These are phyloP conservation scores for Volvox carteri DNA, from an alignment of 163 green algal genomes.

Conservation along the genomic window DNA sequence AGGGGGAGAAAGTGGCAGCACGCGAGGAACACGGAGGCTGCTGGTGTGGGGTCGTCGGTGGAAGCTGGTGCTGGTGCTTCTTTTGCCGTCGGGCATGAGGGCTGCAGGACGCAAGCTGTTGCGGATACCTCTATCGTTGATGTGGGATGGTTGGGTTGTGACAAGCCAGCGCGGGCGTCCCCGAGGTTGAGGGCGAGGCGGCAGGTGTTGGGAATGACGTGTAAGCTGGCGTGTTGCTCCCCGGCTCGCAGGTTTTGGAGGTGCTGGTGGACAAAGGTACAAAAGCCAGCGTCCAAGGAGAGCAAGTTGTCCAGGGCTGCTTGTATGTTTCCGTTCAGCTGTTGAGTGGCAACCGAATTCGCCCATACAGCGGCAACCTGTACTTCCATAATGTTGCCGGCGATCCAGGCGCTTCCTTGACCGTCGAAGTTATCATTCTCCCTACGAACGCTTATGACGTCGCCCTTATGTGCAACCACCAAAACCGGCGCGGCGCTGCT, in stretches of 20 bases:
- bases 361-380: background rate
- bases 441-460: background rate
- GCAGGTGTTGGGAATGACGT: background rate
- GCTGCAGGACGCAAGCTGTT: background rate
- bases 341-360: background rate
- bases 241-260: background rate
- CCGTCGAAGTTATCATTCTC: background rate
- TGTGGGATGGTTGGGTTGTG: too few relatives aligned
- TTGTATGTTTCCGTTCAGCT: background rate
- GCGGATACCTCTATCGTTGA: background rate
- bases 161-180: too few relatives aligned
- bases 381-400: background rate
- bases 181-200: background rate
- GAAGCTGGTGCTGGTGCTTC: too few relatives aligned
- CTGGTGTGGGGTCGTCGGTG: too few relatives aligned
- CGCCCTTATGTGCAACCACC: background rate
- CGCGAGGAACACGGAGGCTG: too few relatives aligned
- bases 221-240: background rate
- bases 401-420: background rate
- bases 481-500: background rate
- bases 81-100: too few relatives aligned
- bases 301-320: background rate
- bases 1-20: too few relatives aligned
- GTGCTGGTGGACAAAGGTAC: background rate
- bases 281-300: background rate